A percentile compares a stretch with the other conserved stretches of the same genome.
These are phyloP conservation scores for Tetrahymena borealis DNA, from an alignment of 73 alveolate genomes.

Conservation along the genomic window DNA sequence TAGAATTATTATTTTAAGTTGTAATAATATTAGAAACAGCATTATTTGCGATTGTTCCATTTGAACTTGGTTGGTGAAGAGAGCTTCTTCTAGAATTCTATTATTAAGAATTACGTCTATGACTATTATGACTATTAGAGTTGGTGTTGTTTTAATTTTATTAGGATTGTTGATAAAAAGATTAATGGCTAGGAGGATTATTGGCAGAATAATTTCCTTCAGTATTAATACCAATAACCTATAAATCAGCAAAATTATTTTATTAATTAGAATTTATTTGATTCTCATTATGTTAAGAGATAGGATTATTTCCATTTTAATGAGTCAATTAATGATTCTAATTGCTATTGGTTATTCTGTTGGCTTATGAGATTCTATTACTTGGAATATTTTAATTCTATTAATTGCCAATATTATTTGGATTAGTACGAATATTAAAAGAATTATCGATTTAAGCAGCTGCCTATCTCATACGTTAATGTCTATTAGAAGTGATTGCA, in stretches of 20 bases:
- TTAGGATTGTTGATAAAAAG: not conserved
- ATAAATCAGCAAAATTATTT: not conserved
- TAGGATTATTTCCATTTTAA: not conserved
- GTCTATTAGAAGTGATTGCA: not conserved
- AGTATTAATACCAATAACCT: not conserved
- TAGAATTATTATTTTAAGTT: not conserved
- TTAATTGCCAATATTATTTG: not conserved
- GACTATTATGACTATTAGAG: too few species aligned
- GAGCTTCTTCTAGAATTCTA: not conserved
- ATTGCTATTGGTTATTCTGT: not conserved
- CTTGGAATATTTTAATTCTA: not conserved
- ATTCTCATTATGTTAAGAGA: not conserved
- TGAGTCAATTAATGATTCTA: not conserved
- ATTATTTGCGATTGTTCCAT: not conserved
- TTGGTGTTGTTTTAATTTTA: not conserved
- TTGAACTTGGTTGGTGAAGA: not conserved
- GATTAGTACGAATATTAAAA: not conserved
- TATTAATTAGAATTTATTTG: not conserved
- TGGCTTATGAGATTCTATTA: not conserved
- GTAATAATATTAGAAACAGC: not conserved
- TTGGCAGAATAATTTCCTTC: not conserved
- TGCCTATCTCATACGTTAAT: not conserved
- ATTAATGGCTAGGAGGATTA: not conserved
- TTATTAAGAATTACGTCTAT: not conserved
- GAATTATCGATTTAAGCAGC: not conserved